Evolutionary conservation across 2,329 filamentous ascomycete species (phyloP).

Genomic region (Fusarium drepaniforme): DNA sequence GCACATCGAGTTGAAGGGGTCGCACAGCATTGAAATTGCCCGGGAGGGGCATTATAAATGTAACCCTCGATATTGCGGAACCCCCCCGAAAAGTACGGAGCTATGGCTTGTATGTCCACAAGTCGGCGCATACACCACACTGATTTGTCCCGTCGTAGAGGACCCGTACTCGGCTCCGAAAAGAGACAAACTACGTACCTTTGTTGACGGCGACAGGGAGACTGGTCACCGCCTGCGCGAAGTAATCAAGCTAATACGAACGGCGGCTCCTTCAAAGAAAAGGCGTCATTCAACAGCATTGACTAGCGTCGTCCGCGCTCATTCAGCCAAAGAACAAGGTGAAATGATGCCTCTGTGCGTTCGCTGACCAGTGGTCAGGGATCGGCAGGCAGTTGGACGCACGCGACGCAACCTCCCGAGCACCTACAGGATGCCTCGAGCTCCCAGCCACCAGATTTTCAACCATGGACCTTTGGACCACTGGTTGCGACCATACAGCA

Average conservation of each 20-base stretch:
- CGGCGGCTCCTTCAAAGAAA: neutral
- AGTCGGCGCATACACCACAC: neutral
- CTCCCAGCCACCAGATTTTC: slow-evolving; percentile 20
- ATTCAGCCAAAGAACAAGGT: neutral
- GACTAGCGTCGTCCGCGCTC: neutral
- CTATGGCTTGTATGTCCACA: neutral
- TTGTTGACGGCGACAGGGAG: neutral
- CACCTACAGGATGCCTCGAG: neutral
- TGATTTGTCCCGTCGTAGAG: neutral
- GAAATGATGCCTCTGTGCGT: neutral
- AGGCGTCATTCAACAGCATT: neutral
- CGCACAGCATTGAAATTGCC: slow-evolving; percentile 1
- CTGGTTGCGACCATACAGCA: neutral
- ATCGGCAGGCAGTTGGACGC: neutral
- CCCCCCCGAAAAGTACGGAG: neutral
- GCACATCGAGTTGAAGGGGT: slow-evolving; percentile 1
- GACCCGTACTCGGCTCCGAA: neutral
- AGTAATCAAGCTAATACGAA: slow-evolving; percentile 1
- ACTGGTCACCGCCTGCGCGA: neutral
- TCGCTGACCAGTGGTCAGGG: neutral
- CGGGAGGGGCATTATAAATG: neutral
- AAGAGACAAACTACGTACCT: neutral
- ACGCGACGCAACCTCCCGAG: neutral
- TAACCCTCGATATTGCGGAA: neutral
- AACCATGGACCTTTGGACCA: neutral